Percentiles rank a stretch among this genome's conserved stretches.
These are phyloP conservation scores for Hymenoscyphus occultus DNA, from an alignment of 2,329 filamentous ascomycete species.

Conservation along the genomic window DNA sequence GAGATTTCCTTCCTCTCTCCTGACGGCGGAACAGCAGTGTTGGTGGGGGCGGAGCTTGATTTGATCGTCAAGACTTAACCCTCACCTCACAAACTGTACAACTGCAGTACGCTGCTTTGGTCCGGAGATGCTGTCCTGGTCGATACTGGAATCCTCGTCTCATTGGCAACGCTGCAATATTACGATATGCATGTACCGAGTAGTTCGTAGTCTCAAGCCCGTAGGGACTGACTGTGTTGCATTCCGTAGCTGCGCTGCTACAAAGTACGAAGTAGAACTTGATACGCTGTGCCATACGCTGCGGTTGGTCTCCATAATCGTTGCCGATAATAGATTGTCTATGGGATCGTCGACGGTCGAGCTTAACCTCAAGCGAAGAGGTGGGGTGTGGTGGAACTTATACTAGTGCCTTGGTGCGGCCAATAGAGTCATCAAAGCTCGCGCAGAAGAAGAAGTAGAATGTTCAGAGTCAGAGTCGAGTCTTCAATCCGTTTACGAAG, in stretches of 20 bases:
- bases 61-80: conserved; percentile 1
- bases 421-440: neutral
- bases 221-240: neutral
- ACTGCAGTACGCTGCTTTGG: too few species aligned
- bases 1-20: neutral
- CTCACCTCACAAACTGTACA: too few species aligned
- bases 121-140: too few species aligned
- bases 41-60: neutral
- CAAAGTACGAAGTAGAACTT: too few species aligned
- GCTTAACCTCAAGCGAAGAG: neutral
- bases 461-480: too few species aligned
- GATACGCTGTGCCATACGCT: neutral
- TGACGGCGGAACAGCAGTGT: neutral
- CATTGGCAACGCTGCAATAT: too few species aligned
- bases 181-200: too few species aligned
- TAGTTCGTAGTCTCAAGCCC: too few species aligned
- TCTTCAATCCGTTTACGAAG: too few species aligned
- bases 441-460: neutral
- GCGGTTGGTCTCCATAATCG: neutral
- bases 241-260: neutral
- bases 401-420: neutral
- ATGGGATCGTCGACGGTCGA: neutral
- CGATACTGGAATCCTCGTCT: too few species aligned
- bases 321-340: conserved; percentile 4
- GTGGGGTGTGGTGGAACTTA: neutral